Evolutionary conservation across 75 land plant genomes (phyloP), one percentile per base, ranked within the genome.

Genomic region (Cryptomeria japonica): DNA sequence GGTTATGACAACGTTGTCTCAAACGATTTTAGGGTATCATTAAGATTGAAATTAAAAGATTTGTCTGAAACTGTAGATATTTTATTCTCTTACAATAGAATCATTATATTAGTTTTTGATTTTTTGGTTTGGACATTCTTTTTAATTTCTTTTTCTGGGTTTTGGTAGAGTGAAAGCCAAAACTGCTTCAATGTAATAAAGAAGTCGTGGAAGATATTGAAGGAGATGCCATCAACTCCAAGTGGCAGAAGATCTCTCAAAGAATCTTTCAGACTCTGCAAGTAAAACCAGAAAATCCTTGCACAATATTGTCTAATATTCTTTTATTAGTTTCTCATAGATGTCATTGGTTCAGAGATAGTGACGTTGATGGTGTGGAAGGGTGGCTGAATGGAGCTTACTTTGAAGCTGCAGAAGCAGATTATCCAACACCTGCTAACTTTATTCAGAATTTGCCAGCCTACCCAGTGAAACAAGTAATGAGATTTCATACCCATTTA

Each of bases 161-260:
- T 10, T 44, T 0, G 3, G 32, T 19, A 95, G 96, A 90, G 89
- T 46, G 86, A 87, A 25, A 93, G 95, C 51, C 53, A 86, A 46
- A 92, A 87, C 44, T 94, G 96, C 85, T 95, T 91, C 64, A 61
- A 90, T 15, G 90, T 88, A 55, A 95, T 95, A n/a, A 85, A 86
- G 28, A 64, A 86, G 25, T 95, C 96, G 18, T 95, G 96, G 96
- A 86, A 85, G 46, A 91, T 53, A 72, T 89, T 95, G 36, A 87
- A 90, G 37, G 85, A 83, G 64, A 86, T 88, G 36, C 90, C 93
- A 47, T 68, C 91, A 14, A 70, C 78, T 78, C 93, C 89, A 75
- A 64, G 70, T 5, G 96, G 95, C n/a, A 88, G 89, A 4, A 87
- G 89, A 42, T 87, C 87, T 37, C 86, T 95, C 2, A 88, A 88